Evolutionary conservation across 441 rosid genomes (phyloP), one percentile per base, ranked within the genome.

Genomic region (Geranium incanum): DNA sequence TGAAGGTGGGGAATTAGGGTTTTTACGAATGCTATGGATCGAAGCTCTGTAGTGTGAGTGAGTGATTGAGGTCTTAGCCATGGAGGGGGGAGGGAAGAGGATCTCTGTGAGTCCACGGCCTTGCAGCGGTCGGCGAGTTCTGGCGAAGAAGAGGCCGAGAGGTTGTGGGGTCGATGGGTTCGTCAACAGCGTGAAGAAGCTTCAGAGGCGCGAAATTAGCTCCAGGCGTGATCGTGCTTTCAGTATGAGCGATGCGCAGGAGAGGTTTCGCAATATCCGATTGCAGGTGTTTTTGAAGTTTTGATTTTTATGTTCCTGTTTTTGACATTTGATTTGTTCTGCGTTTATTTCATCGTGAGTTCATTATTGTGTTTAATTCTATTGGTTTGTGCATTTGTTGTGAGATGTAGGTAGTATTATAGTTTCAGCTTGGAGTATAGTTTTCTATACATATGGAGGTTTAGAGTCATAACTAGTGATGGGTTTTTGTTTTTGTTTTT

Each of bases 191-290:
- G 95, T 89, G 38, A 86, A 85, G 78, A 91, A 91, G 88, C 89
- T 89, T 64, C 95, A 87, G 73, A 81, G 92, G 62, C 83, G 95
- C 12, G 95, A 91, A 80, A 91, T 91, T 83, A 84, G 82, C 15
- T 91, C 92, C 52, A 83, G 79, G 75, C 78, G 71, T 67, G 86
- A 86, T 81, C 89, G 90, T 7, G 81, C 83, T 73, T 89, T 89
- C 81, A 80, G 83, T 66, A 84, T 87, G 72, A 84, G 81, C 84
- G 83, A 85, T 62, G 86, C 92, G 60, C 92, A 89, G 75, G 90
- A 91, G 79, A 75, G 88, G 66, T 91, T 91, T 75, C 89, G 92
- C 74, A 87, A 89, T 68, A 86, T 91, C 89, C 89, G 88, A 68
- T 83, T 91, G 65, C 78, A 79, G 89, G 92, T 90, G 68, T 28